Conservation (phyloP, 129 eudicot genomes). For the Chrysanthemum lavandulifolium region DNA sequence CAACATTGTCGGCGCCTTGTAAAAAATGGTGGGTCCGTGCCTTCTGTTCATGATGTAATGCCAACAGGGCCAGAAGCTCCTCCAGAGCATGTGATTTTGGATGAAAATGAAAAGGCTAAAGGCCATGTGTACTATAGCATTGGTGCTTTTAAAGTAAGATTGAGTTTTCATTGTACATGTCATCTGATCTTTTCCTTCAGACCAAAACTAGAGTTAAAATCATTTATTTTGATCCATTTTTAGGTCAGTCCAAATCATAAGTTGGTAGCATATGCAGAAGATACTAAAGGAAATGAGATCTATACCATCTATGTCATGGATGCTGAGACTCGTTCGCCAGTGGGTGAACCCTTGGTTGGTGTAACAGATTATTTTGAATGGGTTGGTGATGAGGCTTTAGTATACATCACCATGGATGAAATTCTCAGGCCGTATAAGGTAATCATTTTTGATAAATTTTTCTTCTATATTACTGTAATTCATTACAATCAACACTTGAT, state of each 20-base stretch:
- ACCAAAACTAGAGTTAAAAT: neutral
- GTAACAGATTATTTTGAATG: slow-evolving; percentile 70
- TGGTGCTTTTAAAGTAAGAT: slow-evolving; percentile 65
- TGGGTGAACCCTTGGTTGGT: slow-evolving; percentile 79
- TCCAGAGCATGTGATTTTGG: slow-evolving; percentile 74
- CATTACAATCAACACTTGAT: neutral
- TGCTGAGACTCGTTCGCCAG: slow-evolving; percentile 57
- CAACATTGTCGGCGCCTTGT: slow-evolving; percentile 78
- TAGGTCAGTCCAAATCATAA: slow-evolving; percentile 86
- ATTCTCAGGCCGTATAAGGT: slow-evolving; percentile 93
- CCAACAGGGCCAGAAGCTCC: slow-evolving; percentile 87
- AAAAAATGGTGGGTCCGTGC: slow-evolving; percentile 31
- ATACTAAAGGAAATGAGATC: slow-evolving; percentile 94
- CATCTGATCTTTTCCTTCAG: neutral
- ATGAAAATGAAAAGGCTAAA: slow-evolving; percentile 79
- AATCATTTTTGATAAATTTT: slow-evolving; percentile 14
- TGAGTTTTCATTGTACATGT: slow-evolving; percentile 12
- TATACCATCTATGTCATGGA: slow-evolving; percentile 72
- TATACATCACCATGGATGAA: slow-evolving; percentile 86
- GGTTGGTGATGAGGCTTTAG: slow-evolving; percentile 88
- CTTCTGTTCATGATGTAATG: slow-evolving; percentile 75
- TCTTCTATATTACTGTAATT: neutral
- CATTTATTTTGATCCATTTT: slow-evolving; percentile 5
- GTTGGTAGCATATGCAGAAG: slow-evolving; percentile 93
- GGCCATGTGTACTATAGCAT: slow-evolving; percentile 64